Evolutionary conservation across 805 yeast species (phyloP).

Genomic region (Starmerella lactis-condensi): DNA sequence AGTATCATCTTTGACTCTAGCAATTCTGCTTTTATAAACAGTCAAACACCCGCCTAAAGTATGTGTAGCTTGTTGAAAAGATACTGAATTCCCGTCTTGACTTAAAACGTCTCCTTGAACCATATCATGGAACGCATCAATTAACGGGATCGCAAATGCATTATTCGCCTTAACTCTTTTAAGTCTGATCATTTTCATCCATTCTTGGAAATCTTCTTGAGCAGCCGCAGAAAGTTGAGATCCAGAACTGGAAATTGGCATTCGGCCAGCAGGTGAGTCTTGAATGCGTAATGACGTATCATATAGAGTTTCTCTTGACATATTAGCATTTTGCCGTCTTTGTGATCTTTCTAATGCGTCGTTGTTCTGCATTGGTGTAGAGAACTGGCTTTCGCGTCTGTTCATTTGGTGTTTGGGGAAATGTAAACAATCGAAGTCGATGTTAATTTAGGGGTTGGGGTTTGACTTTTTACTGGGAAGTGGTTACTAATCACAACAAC

Average conservation of each 20-base stretch:
- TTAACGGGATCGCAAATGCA: constrained; percentile 79
- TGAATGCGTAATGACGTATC: constrained; percentile 8
- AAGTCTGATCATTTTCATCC: constrained; percentile 59
- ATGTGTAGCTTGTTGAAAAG: constrained; percentile 79
- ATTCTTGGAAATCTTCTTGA: constrained; percentile 39
- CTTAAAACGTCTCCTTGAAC: constrained; percentile 20
- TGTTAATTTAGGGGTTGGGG: too few species aligned
- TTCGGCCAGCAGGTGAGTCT: neutral
- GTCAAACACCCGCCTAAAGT: constrained; percentile 90
- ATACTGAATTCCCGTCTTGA: constrained; percentile 53
- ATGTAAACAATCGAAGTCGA: too few species aligned
- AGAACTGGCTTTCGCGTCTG: constrained; percentile 2
- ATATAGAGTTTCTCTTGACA: constrained; percentile 4
- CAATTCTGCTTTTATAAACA: constrained; percentile 78
- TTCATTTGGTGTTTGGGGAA: too few species aligned
- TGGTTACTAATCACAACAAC: too few species aligned
- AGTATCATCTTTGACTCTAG: constrained; percentile 79
- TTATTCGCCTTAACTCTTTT: constrained; percentile 69
- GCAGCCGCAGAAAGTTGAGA: neutral
- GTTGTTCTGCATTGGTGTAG: constrained; percentile 10
- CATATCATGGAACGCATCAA: constrained; percentile 79
- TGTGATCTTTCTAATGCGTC: constrained; percentile 10
- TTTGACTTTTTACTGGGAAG: too few species aligned
- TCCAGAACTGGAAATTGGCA: neutral
- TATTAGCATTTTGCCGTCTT: too few species aligned